phyloP scores from a whole-genome alignment of 2,329 filamentous ascomycete species.

The Penicillium oxalicum region DNA sequence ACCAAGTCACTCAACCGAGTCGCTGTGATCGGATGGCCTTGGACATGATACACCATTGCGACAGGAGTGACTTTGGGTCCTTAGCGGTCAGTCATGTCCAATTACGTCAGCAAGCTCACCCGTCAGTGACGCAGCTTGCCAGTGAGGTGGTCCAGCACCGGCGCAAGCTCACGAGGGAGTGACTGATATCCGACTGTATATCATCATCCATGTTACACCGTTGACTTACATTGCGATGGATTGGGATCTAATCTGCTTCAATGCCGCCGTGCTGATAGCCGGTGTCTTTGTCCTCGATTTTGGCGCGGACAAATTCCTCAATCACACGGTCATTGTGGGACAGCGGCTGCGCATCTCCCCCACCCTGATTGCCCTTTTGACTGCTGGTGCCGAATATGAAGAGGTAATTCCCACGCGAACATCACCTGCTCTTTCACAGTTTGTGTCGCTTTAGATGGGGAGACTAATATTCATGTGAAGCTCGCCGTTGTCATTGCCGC shows the following conservation, averaged over 20 bases:
- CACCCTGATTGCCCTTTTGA: conserved; percentile 48
- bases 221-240: not conserved
- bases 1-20: not conserved
- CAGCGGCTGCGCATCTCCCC: conserved; percentile 42
- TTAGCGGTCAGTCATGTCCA: no score
- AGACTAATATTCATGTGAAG: conserved; percentile 20
- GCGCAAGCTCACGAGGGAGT: no score
- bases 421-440: not conserved
- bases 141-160: no score
- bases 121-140: no score
- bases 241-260: conserved; percentile 30
- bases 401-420: conserved; percentile 34
- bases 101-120: no score
- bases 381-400: conserved; percentile 52
- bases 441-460: not conserved
- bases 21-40: no score
- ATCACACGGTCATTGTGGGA: conserved; percentile 47
- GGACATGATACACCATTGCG: no score
- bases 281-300: conserved; percentile 48
- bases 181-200: no score
- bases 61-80: no score
- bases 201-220: no score
- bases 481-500: conserved; percentile 47
- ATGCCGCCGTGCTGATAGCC: conserved; percentile 33
- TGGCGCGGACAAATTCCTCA: conserved; percentile 50